A percentile compares a stretch with the other conserved stretches of the same genome.
phyloP scores from a whole-genome alignment of 345 rosid species.

The Acer negundo region DNA sequence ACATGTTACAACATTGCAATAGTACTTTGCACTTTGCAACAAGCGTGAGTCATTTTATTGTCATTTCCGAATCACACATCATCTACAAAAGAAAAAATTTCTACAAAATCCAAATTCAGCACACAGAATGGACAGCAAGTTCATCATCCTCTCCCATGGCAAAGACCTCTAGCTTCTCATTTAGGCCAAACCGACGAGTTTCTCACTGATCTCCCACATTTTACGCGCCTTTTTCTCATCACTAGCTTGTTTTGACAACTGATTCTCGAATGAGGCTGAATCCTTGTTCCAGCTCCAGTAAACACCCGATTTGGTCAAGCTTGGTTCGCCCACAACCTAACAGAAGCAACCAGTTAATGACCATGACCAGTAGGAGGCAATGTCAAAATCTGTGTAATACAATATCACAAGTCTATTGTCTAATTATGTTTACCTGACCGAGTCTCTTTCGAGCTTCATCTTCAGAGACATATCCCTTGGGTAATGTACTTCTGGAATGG shows the following conservation, averaged over 20 bases:
- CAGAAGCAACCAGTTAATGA: conserved; percentile 14
- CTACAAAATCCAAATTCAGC: conserved; percentile 25
- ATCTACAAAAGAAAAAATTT: conserved; percentile 26
- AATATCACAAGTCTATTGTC: background rate
- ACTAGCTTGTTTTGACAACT: conserved; percentile 91
- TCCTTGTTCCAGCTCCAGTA: conserved; percentile 99
- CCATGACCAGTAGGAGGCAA: background rate
- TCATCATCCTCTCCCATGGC: conserved; percentile 28
- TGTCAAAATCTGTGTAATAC: background rate
- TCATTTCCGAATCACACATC: conserved; percentile 24
- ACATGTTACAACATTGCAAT: background rate
- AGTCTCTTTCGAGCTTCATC: conserved; percentile 92
- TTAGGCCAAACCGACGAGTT: conserved; percentile 87
- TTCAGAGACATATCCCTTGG: conserved; percentile 89
- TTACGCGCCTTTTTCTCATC: conserved; percentile 82
- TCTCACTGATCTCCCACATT: conserved; percentile 97
- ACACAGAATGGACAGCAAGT: background rate
- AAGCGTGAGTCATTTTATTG: conserved; percentile 32
- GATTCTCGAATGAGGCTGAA: conserved; percentile 94
- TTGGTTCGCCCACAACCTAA: conserved; percentile 83
- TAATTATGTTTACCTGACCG: conserved; percentile 60
- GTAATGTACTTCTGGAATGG: conserved; percentile 98
- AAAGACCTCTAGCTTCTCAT: conserved; percentile 15
- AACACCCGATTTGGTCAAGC: conserved; percentile 90
- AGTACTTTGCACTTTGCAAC: conserved; percentile 12